Percentiles rank a stretch among this genome's conserved stretches.
Evolutionary conservation across 768 basidiomycete genomes (phyloP).

Genomic region (Cubamyces lactineus): DNA sequence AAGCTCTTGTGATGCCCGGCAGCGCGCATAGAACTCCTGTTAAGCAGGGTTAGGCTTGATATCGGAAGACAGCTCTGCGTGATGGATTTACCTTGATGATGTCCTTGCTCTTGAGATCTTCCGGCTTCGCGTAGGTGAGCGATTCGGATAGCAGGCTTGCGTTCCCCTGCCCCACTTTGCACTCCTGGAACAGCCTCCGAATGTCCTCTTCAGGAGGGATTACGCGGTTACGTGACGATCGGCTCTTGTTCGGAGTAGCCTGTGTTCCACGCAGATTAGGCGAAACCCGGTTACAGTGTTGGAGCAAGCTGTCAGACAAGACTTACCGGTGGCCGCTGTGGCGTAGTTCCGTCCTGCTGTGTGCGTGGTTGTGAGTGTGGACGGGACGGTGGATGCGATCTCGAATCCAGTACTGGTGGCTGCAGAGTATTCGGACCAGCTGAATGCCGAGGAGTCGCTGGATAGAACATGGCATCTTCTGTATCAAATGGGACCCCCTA

Average conservation of each 20-base stretch:
- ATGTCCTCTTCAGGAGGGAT: slow-evolving; percentile 87
- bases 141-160: slow-evolving; percentile 75
- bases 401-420: slow-evolving; percentile 8
- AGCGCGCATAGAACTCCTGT: slow-evolving; percentile 84
- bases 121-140: slow-evolving; percentile 67
- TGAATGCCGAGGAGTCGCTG: slow-evolving; percentile 46
- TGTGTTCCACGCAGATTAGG: not conserved
- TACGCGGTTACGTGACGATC: slow-evolving; percentile 41
- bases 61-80: slow-evolving; percentile 1
- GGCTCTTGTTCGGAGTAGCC: slow-evolving; percentile 25
- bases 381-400: not conserved
- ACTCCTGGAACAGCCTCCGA: slow-evolving; percentile 80
- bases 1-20: slow-evolving; percentile 80
- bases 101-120: slow-evolving; percentile 61
- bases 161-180: slow-evolving; percentile 81
- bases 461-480: slow-evolving; percentile 80
- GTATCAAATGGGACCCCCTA: slow-evolving; percentile 79
- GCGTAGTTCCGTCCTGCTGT: not conserved
- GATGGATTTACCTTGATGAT: slow-evolving; percentile 60
- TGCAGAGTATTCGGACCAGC: slow-evolving; percentile 16
- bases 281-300: not conserved
- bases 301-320: not conserved
- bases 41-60: not conserved
- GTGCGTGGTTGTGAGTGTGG: not conserved
- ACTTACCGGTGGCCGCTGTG: slow-evolving; percentile 24